Base-by-base conservation (phyloP, 129 eudicot genomes). In the Helichrysum umbraculigerum region DNA sequence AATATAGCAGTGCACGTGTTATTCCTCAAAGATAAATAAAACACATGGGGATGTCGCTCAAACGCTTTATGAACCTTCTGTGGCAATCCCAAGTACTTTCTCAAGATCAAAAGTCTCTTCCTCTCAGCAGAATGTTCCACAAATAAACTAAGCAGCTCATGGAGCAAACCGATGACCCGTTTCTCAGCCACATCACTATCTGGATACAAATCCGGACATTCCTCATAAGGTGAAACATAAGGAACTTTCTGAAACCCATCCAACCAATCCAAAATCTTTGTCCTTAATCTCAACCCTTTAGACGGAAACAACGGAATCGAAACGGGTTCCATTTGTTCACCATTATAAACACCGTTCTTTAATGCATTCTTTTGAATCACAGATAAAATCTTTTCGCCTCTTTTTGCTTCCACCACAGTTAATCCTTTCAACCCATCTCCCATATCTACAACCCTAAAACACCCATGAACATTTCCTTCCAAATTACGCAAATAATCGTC, bases 31-130 rank as follows among this genome's bases (percentile, higher is more conserved):
- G 98, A 92, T 42, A 90, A 60, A 81, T 92, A 87, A 75, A 92
- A 92, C 71, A 92, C 81, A 68, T 81, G 85, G 1, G 90, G 94
- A 82, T 92, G 96, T 74, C 98, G 78, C 84, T 84, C 98, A 75
- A 92, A 92, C 50, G 87, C 96, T 86, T 86, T 92, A 81, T 92
- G 87, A 54, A 92, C 85, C 79, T 87, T 89, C 67, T 92, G 96
- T 16, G 98, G 98, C 72, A 92, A 79, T 14, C 91, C 91, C 73
- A 92, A 68, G 76, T 87, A 77, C 79, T 86, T 90, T 74, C 84
- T 84, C 52, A 92, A 81, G 61, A 88, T 81, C 67, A 92, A 72
- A 77, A 90, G 82, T 82, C 68, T 84, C 82, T 90, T 90, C 78
- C 98, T 83, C 61, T 90, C 89, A 3, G 85, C 90, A 70, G 96